A percentile compares a stretch with the other conserved stretches of the same genome.
Conservation (phyloP, 257 asterid species). For the Penstemon barbatus region DNA sequence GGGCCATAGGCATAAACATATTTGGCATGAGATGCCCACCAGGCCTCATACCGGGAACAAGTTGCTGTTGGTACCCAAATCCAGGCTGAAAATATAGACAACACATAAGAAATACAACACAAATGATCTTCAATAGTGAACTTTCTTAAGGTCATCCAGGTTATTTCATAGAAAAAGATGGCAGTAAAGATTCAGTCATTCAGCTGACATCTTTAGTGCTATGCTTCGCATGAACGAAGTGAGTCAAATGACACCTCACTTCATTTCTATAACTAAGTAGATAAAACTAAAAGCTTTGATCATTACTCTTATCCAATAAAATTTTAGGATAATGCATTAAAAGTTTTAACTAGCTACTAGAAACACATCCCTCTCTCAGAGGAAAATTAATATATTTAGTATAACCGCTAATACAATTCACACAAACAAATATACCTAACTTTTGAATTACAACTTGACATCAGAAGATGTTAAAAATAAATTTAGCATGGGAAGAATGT, state of each 20-base stretch:
- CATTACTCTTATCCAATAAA: not conserved
- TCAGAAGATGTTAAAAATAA: not conserved
- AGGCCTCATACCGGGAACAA: constrained; percentile 96
- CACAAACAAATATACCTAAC: not conserved
- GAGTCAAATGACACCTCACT: not conserved
- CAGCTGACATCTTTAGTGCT: not conserved
- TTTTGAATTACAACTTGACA: not conserved
- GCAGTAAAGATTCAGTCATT: constrained; percentile 4
- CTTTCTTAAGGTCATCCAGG: not conserved
- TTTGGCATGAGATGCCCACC: constrained; percentile 84
- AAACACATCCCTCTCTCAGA: not conserved
- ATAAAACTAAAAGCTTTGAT: not conserved
- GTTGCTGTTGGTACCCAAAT: constrained; percentile 97
- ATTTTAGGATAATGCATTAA: not conserved
- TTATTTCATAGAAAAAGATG: not conserved
- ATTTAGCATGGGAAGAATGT: constrained; percentile 8
- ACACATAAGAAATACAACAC: constrained; percentile 1
- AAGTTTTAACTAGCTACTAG: not conserved
- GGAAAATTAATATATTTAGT: not conserved
- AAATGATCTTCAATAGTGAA: not conserved
- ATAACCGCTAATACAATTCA: not conserved
- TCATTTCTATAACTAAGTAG: not conserved
- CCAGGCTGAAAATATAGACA: constrained; percentile 62
- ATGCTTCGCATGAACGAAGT: constrained; percentile 3
- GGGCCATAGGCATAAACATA: constrained; percentile 85